Evolutionary conservation across 140 eudicot species (phyloP).

Genomic region (Eryngium alpinum): DNA sequence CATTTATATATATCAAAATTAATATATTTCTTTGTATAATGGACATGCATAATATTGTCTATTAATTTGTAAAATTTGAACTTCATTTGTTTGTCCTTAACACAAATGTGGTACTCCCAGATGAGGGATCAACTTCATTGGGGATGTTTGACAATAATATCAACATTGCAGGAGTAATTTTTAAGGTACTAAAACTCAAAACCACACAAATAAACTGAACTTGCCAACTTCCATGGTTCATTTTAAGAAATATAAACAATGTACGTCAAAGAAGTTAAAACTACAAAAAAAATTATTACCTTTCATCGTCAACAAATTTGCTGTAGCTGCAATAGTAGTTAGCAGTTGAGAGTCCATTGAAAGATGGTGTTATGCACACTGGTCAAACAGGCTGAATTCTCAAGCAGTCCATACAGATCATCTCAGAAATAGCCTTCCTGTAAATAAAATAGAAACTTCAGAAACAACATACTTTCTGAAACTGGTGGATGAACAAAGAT

Average conservation of each 20-base stretch:
- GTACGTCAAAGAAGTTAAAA: not conserved
- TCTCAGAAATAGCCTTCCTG: constrained; percentile 98
- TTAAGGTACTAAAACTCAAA: not conserved
- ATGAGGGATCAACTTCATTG: not conserved
- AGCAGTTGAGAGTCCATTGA: constrained; percentile 83
- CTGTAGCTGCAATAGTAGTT: constrained; percentile 89
- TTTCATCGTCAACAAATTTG: constrained; percentile 93
- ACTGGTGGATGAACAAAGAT: not conserved
- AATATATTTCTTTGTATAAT: not conserved
- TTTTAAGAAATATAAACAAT: not conserved
- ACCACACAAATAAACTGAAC: not conserved
- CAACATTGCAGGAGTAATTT: not conserved
- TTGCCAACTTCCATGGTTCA: not conserved
- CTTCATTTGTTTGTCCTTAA: not conserved
- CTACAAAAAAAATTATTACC: constrained; percentile 30
- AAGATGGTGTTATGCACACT: constrained; percentile 78
- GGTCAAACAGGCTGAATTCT: constrained; percentile 86
- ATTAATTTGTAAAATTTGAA: not conserved
- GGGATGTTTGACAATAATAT: not conserved
- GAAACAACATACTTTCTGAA: not conserved
- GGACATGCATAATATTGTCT: not conserved
- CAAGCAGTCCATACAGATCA: constrained; percentile 97
- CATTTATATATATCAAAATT: no score
- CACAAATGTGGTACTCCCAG: not conserved
- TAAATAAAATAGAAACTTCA: constrained; percentile 16